Base-by-base conservation (phyloP, 2,329 filamentous ascomycete genomes). In the Sordariomycetes sp. region DNA sequence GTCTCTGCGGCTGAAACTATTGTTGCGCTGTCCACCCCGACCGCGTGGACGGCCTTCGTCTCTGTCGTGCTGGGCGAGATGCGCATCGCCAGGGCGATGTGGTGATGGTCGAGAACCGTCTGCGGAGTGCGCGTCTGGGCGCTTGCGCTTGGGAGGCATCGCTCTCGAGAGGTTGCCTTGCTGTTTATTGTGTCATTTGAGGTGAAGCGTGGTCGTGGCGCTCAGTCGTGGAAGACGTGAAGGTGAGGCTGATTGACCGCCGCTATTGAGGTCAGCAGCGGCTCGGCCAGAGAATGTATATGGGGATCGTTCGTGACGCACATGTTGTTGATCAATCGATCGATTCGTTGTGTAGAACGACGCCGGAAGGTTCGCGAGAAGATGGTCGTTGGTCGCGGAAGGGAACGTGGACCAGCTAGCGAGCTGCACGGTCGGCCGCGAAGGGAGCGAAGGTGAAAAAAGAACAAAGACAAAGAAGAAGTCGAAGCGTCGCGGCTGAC, bases 131-230 rank as follows among this genome's bases (percentile, higher is more conserved):
- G 71, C 61, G 31, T 74, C 69, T 49, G 62, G 60, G 53, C 71
- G 68, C 66, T 77, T 78, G 47, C 73, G 66, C 58, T 77, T 77
- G 19, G 68, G 65, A 59, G 70, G 64, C 72, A 77, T 76, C 40
- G 46, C 49, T 50, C 46, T 41, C 39, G 42, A 44, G 41, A 35
- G 39, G 16, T 21, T 36, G 39, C 21, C 29, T 23, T 31, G 27
- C 28, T 38, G 36, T 35, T 42, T 41, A 42, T 47, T 55, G 57
- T 47, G 42, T 53, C 57, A 60, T 60, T 55, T 45, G 54, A 42
- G 47, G n/a, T n/a, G n/a, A n/a, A n/a, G n/a, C n/a, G n/a, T n/a
- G n/a, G n/a, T n/a, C n/a, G n/a, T n/a, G n/a, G n/a, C n/a, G n/a
- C n/a, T n/a, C n/a, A n/a, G n/a, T n/a, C n/a, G n/a, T n/a, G n/a